phyloP scores from a whole-genome alignment of 495 filamentous ascomycete genomes.

The Antarctomyces pellizariae region DNA sequence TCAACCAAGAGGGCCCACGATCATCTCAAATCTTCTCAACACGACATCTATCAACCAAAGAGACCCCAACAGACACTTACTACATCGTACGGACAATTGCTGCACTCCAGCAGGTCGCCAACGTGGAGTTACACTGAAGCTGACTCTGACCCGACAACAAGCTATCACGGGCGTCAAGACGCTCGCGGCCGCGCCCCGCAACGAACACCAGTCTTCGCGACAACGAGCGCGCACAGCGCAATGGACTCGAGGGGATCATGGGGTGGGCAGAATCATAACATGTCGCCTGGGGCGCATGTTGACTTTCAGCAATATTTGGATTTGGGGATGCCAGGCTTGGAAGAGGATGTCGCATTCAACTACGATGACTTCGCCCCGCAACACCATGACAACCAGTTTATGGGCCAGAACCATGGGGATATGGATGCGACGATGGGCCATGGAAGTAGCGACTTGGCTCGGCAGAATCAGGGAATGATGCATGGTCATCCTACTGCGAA shows the following conservation, averaged over 20 bases:
- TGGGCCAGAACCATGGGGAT: constrained; percentile 15
- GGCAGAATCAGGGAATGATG: constrained; percentile 15
- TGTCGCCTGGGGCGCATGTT: constrained; percentile 20
- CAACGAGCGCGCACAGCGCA: not conserved
- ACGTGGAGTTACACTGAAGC: no score
- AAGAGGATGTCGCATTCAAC: constrained; percentile 24
- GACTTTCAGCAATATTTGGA: constrained; percentile 33
- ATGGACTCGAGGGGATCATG: constrained; percentile 19
- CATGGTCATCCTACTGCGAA: constrained; percentile 24
- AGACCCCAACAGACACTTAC: no score
- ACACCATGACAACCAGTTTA: constrained; percentile 6
- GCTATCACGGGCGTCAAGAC: no score
- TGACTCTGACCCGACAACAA: no score
- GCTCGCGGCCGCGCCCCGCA: not conserved
- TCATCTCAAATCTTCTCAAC: no score
- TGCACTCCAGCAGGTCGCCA: no score
- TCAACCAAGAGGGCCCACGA: no score
- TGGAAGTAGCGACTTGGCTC: constrained; percentile 2
- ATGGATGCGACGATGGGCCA: constrained; percentile 21
- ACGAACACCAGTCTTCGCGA: not conserved
- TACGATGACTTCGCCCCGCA: constrained; percentile 18
- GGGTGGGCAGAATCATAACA: constrained; percentile 24
- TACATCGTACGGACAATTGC: no score
- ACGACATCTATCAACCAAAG: no score
- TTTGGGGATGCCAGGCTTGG: constrained; percentile 23